Evolutionary conservation across 192 early-diverging fungal species (phyloP).

Genomic region (Obelidium mucronatum): DNA sequence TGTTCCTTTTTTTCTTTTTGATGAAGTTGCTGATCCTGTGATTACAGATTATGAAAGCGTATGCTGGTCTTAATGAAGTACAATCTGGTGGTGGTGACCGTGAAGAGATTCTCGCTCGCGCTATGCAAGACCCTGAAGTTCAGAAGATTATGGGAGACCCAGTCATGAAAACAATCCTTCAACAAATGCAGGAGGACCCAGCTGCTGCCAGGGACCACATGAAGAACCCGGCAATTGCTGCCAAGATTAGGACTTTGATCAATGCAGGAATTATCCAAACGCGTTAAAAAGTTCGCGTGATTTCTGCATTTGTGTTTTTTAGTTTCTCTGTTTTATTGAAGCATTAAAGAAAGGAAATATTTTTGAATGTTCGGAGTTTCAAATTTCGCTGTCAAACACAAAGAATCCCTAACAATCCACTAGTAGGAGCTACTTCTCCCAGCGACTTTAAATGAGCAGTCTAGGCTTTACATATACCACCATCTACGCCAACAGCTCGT

Average conservation of each 20-base stretch:
- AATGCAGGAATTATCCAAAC: constrained; percentile 75
- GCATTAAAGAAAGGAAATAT: too few species aligned
- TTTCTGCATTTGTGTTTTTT: too few species aligned
- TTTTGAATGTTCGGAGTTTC: too few species aligned
- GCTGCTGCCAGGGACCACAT: constrained; percentile 91
- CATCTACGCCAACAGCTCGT: too few species aligned
- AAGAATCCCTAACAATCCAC: too few species aligned
- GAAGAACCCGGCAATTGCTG: constrained; percentile 93
- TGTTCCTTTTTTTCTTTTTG: constrained; percentile 8
- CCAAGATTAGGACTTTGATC: constrained; percentile 93
- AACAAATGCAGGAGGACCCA: constrained; percentile 97
- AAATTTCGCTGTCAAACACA: too few species aligned
- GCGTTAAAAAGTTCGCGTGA: constrained; percentile 35
- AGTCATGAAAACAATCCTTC: constrained; percentile 94
- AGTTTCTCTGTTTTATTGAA: too few species aligned
- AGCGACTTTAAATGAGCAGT: too few species aligned
- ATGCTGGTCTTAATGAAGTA: constrained; percentile 71
- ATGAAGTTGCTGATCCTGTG: neutral
- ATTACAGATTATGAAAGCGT: constrained; percentile 73
- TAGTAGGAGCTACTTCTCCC: too few species aligned
- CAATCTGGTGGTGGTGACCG: constrained; percentile 66
- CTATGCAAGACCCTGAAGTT: constrained; percentile 94
- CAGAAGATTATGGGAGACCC: constrained; percentile 88
- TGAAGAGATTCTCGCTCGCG: constrained; percentile 83
- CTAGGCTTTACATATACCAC: too few species aligned